Evolutionary conservation across 495 filamentous ascomycete species (phyloP).

Genomic region (Wilcoxina mikolae): DNA sequence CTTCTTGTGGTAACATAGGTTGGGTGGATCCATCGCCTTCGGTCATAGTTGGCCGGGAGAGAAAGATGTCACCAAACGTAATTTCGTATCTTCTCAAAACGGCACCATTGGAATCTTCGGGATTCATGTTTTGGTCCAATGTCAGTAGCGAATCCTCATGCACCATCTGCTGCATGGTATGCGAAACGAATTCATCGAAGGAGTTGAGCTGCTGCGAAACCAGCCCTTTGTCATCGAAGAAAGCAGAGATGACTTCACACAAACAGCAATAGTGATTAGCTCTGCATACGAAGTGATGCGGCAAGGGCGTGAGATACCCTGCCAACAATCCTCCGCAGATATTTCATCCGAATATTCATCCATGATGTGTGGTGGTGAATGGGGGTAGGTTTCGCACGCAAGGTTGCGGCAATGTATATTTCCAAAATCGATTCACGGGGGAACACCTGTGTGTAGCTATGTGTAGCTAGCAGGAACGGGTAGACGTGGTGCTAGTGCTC

Average conservation of each 20-base stretch:
- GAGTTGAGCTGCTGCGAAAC: slow-evolving; percentile 97
- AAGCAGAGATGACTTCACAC: slow-evolving; percentile 67
- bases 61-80: slow-evolving; percentile 70
- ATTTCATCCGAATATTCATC: slow-evolving; percentile 60
- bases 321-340: slow-evolving; percentile 92
- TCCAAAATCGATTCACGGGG: background rate
- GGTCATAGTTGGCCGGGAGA: slow-evolving; percentile 73
- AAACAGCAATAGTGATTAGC: background rate
- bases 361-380: slow-evolving; percentile 7
- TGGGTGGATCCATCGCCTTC: slow-evolving; percentile 79
- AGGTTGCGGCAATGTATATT: background rate
- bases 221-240: slow-evolving; percentile 88
- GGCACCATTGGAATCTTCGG: slow-evolving; percentile 60
- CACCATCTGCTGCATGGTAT: slow-evolving; percentile 83
- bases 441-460: background rate
- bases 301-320: slow-evolving; percentile 25
- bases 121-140: slow-evolving; percentile 65
- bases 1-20: slow-evolving; percentile 76
- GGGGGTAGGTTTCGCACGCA: background rate
- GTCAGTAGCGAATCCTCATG: slow-evolving; percentile 76
- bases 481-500: background rate
- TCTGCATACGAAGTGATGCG: background rate
- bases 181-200: slow-evolving; percentile 88
- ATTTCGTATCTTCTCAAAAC: slow-evolving; percentile 82
- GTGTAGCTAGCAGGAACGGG: background rate